phyloP scores from a whole-genome alignment of 345 rosid species.

The Rhodamnia argentea region DNA sequence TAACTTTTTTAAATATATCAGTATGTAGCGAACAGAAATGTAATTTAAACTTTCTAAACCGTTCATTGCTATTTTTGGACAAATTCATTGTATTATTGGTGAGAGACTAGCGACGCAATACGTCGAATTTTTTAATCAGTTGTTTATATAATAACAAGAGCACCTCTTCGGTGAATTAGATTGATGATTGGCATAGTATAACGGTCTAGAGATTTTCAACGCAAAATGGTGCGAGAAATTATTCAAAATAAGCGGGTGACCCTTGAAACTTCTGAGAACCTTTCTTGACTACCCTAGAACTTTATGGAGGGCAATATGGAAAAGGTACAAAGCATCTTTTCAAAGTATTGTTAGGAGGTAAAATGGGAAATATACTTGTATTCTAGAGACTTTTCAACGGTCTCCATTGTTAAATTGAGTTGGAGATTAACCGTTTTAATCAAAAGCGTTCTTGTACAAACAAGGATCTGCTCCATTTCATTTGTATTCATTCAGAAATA shows the following conservation, averaged over 20 bases:
- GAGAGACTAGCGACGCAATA: background rate
- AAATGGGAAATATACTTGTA: too few species aligned
- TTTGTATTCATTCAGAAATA: too few species aligned
- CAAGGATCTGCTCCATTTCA: too few species aligned
- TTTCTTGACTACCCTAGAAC: background rate
- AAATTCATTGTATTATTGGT: background rate
- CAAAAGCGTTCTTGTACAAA: too few species aligned
- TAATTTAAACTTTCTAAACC: background rate
- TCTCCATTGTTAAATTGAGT: too few species aligned
- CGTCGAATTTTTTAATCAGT: background rate
- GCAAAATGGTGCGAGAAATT: background rate
- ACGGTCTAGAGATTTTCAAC: background rate
- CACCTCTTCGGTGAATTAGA: background rate
- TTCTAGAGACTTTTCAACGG: too few species aligned
- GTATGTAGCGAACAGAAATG: background rate
- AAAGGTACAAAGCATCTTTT: background rate
- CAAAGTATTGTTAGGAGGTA: too few species aligned
- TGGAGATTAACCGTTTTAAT: too few species aligned
- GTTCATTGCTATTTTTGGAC: background rate
- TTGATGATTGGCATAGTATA: background rate
- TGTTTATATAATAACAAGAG: background rate
- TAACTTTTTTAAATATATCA: background rate
- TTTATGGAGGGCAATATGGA: background rate
- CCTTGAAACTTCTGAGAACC: background rate
- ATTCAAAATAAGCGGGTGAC: background rate